Base-by-base conservation (phyloP, 768 basidiomycete species). In the Lentinula sp. region DNA sequence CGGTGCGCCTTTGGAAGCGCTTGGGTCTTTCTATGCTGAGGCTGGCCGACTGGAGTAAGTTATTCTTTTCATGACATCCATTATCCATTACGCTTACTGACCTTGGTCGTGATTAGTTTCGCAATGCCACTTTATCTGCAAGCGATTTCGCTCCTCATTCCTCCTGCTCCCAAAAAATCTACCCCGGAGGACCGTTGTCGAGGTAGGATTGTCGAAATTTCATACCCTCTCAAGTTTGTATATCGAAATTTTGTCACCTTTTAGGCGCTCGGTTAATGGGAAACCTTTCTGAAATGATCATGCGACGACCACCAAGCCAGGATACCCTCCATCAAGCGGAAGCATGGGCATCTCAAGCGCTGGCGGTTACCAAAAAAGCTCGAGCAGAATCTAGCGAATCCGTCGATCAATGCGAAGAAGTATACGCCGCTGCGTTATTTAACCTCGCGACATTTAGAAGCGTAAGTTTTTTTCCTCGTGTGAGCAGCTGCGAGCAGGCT, bases 91-190 rank as follows among this genome's bases (percentile, higher is more conserved):
- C n/a, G 3, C 32, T 32, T 16, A 49, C n/a, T 15, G 16, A 32
- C 18, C 28, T 28, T 28, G 28, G 28, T 28, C 28, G 28, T 28
- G 50, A 33, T 32, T 52, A 90, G 88, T 23, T 85, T 81, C 64
- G 87, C 88, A 0, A 74, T 85, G 66, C 81, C 82, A 2, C 76
- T 90, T 5, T 89, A 89, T 69, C 74, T 87, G 9, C 85, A 86
- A 62, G 85, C 87, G 7, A 78, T 86, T 49, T 81, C 83, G 0
- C 72, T 88, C 20, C 77, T 90, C 50, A 74, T 88, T 15, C 85
- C 84, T 3, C 75, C 77, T 1, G 59, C 76, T n/a, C 74, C 77
- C 1, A 67, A 70, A 60, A 68, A 69, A 12, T 64, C 72, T 2
- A 64, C 74, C 0, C 64, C 73, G 1, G 82, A 85, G 62, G 82